Evolutionary conservation across 2,329 filamentous ascomycete species (phyloP), one percentile per base, ranked within the genome.

Genomic region (Scedosporium dehoogii): DNA sequence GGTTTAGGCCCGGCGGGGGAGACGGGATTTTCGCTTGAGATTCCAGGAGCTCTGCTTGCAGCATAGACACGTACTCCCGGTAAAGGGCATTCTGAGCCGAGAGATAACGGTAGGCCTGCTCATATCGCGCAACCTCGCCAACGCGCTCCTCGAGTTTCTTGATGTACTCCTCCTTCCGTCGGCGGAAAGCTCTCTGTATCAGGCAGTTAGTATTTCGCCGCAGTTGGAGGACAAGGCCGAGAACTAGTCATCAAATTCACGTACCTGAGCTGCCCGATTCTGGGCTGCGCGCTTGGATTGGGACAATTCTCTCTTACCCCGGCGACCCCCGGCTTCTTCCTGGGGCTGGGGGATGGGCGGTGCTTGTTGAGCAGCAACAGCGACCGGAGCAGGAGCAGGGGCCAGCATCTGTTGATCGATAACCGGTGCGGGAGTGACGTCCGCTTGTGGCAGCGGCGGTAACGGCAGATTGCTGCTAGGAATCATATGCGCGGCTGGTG

Each of bases 121-220:
- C 89, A 74, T 96, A 84, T 18, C 85, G 82, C 68, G 85, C 82
- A 67, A 86, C 90, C 33, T 94, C 90, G 69, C 91, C 87, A 60
- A 97, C 91, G 73, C 97, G 91, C 72, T 94, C 89, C 75, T 99
- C 94, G 6, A 99, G 83, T 73, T 96, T 96, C 79, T 96, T 96
- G 74, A 99, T 99, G 74, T 99, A 97, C 56, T 91, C 90, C 76
- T 99, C 94, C 73, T 99, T 99, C 66, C 94, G 89, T 77, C 97
- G 92, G 51, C 94, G 90, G 76, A 99, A 99, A 51, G 94, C 94
- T 73, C 94, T 86, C 93, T 99, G 69, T 67, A 61, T 23, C 61
- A 18, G 25, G 10, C 14, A 21, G 29, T 61, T n/a, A 60, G 59
- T 38, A n/a, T 48, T 25, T 33, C 16, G 14, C 2, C 33, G 10